A percentile compares a stretch with the other conserved stretches of the same genome.
phyloP scores from a whole-genome alignment of 176 grass and related monocot genomes.

The Areca catechu region DNA sequence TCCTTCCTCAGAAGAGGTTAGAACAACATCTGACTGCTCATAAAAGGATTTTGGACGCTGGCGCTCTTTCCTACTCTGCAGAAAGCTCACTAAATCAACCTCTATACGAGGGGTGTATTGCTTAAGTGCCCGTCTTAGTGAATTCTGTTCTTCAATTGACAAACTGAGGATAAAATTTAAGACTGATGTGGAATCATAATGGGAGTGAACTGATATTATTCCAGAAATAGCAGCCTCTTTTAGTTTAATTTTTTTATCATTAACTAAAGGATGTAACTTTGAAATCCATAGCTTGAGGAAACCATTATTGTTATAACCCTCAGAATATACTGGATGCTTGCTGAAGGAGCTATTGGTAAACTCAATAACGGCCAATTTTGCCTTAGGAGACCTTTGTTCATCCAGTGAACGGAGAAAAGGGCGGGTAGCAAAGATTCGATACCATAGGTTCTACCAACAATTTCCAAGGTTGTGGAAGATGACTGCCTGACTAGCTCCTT shows the following conservation, averaged over 20 bases:
- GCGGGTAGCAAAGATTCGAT: conserved; percentile 93
- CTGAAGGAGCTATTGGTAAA: conserved; percentile 85
- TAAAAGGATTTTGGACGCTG: conserved; percentile 69
- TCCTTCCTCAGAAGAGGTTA: conserved; percentile 85
- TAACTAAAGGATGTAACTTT: conserved; percentile 84
- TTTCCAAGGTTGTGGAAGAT: conserved; percentile 67
- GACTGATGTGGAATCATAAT: conserved; percentile 90
- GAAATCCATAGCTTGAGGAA: conserved; percentile 97
- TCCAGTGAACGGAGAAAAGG: conserved; percentile 81
- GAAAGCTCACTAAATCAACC: conserved; percentile 96
- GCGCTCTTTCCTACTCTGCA: conserved; percentile 96
- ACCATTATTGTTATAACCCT: conserved; percentile 81
- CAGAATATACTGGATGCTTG: conserved; percentile 72
- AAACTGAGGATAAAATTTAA: conserved; percentile 97
- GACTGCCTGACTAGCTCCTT: conserved; percentile 92
- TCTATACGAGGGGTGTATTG: conserved; percentile 92
- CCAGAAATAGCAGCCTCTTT: conserved; percentile 96
- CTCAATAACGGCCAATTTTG: conserved; percentile 90
- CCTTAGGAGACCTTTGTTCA: conserved; percentile 91
- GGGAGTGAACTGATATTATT: conserved; percentile 89
- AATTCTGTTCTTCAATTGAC: conserved; percentile 92
- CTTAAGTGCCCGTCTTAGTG: conserved; percentile 80
- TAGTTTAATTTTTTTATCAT: conserved; percentile 89
- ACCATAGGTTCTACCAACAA: conserved; percentile 73
- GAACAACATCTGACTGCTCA: conserved; percentile 73